Base-by-base conservation (phyloP, 805 yeast species). In the Barnettozyma vustinii region DNA sequence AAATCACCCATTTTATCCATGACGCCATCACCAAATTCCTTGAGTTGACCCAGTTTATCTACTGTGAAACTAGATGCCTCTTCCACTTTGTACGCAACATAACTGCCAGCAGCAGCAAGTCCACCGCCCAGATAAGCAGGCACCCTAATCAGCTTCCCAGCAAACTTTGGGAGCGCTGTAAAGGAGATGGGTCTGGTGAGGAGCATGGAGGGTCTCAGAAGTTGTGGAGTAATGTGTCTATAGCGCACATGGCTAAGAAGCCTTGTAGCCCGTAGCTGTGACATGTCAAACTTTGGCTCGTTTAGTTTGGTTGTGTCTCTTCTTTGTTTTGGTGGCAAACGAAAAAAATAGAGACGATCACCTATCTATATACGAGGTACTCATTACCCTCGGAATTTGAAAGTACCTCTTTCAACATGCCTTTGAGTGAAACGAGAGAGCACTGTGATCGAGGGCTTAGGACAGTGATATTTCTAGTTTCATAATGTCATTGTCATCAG, bases 71-170 rank as follows among this genome's bases (percentile, higher is more conserved):
- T 72, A 0, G 87, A 75, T 1, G 96, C 96, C 65, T 92, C 95
- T 46, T 90, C 95, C 9, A 91, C 86, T 64, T 94, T 92, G 65
- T 91, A 91, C 18, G 91, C 89, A 44, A 92, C 83, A 62, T 90
- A 94, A 2, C 96, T 84, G 0, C 96, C 96, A 8, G 96, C 96
- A 10, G 97, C 98, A 2, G 96, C 97, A 33, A 90, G 67, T 0
- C 96, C 90, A 8, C 96, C 91, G 2, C 97, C 98, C 0, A 90
- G 70, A 53, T 84, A 84, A 0, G 89, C 92, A 0, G 97, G 97
- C 2, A 84, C 64, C 53, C 76, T 78, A 1, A 79, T 71, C 1
- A 76, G 73, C 47, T 76, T 77, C 1, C 77, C 76, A 5, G 84
- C 68, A 0, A 82, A 64, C 61, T 77, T 82, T 21, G 84, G 83